phyloP scores from a whole-genome alignment of 768 basidiomycete species.

The Rickenella mellea region DNA sequence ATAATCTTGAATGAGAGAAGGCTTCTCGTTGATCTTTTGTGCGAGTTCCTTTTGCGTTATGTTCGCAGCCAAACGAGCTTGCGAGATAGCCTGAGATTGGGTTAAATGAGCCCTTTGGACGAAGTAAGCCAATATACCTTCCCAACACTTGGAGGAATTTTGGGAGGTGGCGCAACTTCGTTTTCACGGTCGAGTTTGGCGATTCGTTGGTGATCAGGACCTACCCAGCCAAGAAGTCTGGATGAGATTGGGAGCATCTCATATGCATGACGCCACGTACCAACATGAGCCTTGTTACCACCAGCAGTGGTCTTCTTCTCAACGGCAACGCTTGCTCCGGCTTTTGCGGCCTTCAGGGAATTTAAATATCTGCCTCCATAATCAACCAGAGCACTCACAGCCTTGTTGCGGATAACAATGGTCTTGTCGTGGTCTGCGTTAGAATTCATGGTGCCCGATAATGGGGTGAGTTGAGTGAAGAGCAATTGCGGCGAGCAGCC shows the following conservation, averaged over 20 bases:
- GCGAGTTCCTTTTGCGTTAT: conserved; percentile 90
- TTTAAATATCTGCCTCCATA: conserved; percentile 49
- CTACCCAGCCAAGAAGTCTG: conserved; percentile 24
- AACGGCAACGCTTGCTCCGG: conserved; percentile 40
- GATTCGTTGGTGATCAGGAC: conserved; percentile 88
- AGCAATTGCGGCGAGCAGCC: neutral
- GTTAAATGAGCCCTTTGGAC: conserved; percentile 4
- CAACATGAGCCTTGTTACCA: conserved; percentile 67
- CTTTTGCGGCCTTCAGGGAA: conserved; percentile 21
- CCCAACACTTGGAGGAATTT: conserved; percentile 63
- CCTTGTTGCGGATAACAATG: conserved; percentile 63
- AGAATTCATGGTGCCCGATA: conserved; percentile 26
- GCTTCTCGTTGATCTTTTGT: conserved; percentile 89
- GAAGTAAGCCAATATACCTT: conserved; percentile 36
- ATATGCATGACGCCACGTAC: conserved; percentile 27
- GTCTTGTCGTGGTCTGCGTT: conserved; percentile 62
- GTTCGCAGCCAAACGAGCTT: conserved; percentile 66
- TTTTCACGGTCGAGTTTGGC: conserved; percentile 93
- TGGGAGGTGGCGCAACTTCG: conserved; percentile 87
- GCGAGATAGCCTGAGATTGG: conserved; percentile 64
- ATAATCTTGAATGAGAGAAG: conserved; percentile 79
- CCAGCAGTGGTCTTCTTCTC: conserved; percentile 71
- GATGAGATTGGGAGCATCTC: conserved; percentile 1
- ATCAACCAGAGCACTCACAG: conserved; percentile 53
- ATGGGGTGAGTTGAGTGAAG: neutral